Base-by-base conservation (phyloP, 306 rosid genomes). In the Acmispon strigosus region DNA sequence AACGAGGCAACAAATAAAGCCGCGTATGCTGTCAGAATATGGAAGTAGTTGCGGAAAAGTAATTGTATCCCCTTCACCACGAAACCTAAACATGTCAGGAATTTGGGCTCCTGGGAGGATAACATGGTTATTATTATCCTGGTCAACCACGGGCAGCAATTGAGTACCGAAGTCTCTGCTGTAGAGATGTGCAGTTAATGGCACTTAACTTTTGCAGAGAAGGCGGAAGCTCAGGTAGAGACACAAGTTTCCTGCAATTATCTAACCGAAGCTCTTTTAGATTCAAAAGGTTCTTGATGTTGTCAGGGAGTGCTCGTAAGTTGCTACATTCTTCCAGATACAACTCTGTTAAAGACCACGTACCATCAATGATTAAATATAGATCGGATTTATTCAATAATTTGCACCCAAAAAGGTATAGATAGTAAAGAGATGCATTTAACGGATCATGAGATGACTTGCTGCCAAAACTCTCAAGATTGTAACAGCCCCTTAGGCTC, bases 221-320 rank as follows among this genome's bases (percentile, higher is more conserved):
- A 0, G 10, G 20, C 11, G 53, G 53, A 62, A 62, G 53, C 49
- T 62, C 39, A 0, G 69, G 69, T 13, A 62, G 17, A 2, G 11
- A 12, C 16, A 13, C 12, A 42, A 62, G 52, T 12, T 22, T n/a
- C 69, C 10, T 13, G 20, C 69, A 62, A 10, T 62, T 20, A 4
- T 45, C 34, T 19, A 62, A 19, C 4, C 6, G 3, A 62, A 62
- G 53, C 10, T 4, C 1, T 22, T 10, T 19, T 10, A 62, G 8
- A 32, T 10, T 19, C 13, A 6, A 19, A 62, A 62, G 37, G 39
- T 45, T 43, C 42, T 62, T 43, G 19, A 62, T 19, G n/a, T 48
- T 57, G 5, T 41, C 15, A 4, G 78, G 71, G 55, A 73, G 55
- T 22, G 32, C 8, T 57, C 18, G 36, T 13, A 71, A 58, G 58